A percentile compares a stretch with the other conserved stretches of the same genome.
These are phyloP conservation scores for Syncephalastrum racemosum DNA, from an alignment of 371 early-diverging fungal genomes.

Conservation along the genomic window DNA sequence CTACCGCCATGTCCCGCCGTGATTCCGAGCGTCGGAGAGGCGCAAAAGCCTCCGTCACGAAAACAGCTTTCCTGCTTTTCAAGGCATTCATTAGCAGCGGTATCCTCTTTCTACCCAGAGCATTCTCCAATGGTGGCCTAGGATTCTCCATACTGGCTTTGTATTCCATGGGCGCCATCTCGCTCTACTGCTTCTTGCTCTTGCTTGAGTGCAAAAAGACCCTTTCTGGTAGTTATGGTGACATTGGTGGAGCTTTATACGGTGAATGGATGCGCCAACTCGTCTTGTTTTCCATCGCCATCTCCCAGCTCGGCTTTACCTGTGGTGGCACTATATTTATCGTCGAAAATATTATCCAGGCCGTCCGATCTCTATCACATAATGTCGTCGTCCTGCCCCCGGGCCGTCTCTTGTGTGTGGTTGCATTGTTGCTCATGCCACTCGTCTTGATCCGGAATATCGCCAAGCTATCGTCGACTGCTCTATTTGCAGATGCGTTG, in stretches of 20 bases:
- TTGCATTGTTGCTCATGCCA: slow-evolving; percentile 52
- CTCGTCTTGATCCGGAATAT: slow-evolving; percentile 87
- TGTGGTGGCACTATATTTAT: slow-evolving; percentile 89
- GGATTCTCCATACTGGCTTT: slow-evolving; percentile 65
- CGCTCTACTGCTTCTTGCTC: slow-evolving; percentile 68
- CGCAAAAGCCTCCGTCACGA: slow-evolving; percentile 17
- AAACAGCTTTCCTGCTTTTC: slow-evolving; percentile 63
- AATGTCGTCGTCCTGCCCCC: slow-evolving; percentile 42
- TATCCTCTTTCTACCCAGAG: slow-evolving; percentile 77
- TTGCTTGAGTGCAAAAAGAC: slow-evolving; percentile 65
- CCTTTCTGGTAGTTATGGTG: slow-evolving; percentile 85
- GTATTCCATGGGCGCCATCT: slow-evolving; percentile 62
- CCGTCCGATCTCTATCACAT: slow-evolving; percentile 63
- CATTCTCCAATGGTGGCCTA: slow-evolving; percentile 81
- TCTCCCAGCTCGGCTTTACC: slow-evolving; percentile 87
- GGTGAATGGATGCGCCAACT: slow-evolving; percentile 78
- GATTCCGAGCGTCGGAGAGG: no score
- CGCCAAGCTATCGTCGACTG: slow-evolving; percentile 77
- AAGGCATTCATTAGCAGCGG: slow-evolving; percentile 83
- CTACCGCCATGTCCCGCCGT: no score
- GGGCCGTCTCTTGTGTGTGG: slow-evolving; percentile 16
- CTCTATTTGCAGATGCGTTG: slow-evolving; percentile 86
- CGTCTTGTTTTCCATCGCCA: slow-evolving; percentile 79
- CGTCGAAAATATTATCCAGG: slow-evolving; percentile 73
- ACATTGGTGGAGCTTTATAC: slow-evolving; percentile 82